Evolutionary conservation across 106 monocot species (phyloP).

Genomic region (Iris macrosiphon): DNA sequence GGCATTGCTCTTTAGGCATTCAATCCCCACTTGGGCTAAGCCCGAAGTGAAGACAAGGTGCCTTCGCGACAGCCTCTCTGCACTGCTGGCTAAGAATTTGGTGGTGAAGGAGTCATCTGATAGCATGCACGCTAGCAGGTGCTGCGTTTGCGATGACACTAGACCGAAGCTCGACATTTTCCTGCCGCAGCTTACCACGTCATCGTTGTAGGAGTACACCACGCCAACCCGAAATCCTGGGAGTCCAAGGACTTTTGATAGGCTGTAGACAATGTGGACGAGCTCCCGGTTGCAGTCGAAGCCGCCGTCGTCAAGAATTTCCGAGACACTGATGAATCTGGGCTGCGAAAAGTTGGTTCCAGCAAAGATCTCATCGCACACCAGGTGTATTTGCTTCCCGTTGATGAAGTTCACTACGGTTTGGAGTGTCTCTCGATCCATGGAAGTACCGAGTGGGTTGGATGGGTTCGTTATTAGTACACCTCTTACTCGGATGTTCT

Average conservation of each 20-base stretch:
- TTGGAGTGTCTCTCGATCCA: conserved; percentile 14
- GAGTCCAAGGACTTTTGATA: conserved; percentile 70
- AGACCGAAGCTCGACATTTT: conserved; percentile 77
- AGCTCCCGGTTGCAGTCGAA: conserved; percentile 12
- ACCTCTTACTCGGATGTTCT: conserved; percentile 38
- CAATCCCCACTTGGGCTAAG: conserved; percentile 24
- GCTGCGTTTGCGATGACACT: conserved; percentile 70
- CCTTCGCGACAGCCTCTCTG: conserved; percentile 22
- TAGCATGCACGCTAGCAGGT: conserved; percentile 39
- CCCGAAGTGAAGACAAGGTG: conserved; percentile 23
- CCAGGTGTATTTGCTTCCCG: conserved; percentile 43
- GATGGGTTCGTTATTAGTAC: conserved; percentile 59
- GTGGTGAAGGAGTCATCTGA: conserved; percentile 43
- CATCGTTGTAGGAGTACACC: conserved; percentile 71
- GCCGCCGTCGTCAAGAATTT: conserved; percentile 33
- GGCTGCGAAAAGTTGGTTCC: conserved; percentile 19
- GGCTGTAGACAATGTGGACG: conserved; percentile 61
- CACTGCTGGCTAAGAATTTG: conserved; percentile 25
- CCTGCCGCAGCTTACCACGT: conserved; percentile 35
- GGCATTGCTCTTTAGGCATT: conserved; percentile 43
- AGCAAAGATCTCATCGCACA: conserved; percentile 57
- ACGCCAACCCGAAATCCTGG: conserved; percentile 69
- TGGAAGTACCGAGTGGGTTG: conserved; percentile 44
- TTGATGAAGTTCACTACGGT: conserved; percentile 24
- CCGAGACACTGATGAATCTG: conserved; percentile 33